Conservation (phyloP, 2,329 filamentous ascomycete genomes). For the Penicillium sp. region DNA sequence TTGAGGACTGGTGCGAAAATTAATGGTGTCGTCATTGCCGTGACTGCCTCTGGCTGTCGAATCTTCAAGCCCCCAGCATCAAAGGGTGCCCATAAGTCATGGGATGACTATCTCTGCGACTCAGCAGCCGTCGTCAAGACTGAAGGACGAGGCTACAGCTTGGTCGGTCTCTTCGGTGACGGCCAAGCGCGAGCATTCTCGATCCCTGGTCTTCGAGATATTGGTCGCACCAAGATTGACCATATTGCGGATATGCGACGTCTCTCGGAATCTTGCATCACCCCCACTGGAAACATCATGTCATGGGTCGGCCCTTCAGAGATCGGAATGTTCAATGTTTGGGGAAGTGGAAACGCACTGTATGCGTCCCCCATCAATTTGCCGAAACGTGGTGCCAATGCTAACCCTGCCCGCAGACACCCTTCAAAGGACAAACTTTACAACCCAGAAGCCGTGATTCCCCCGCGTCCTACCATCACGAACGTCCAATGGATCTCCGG, state of each 20-base stretch:
- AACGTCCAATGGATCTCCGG: constrained; percentile 96
- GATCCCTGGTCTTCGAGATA: constrained; percentile 83
- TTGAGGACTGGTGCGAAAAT: constrained; percentile 72
- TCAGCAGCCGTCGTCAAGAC: constrained; percentile 73
- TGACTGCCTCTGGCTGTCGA: constrained; percentile 70
- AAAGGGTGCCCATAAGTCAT: constrained; percentile 90
- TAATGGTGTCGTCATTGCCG: constrained; percentile 76
- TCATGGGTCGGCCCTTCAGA: constrained; percentile 89
- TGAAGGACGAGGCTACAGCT: constrained; percentile 70
- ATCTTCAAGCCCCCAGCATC: constrained; percentile 80
- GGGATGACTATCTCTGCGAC: constrained; percentile 80
- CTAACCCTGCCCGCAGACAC: constrained; percentile 37
- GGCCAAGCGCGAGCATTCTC: constrained; percentile 75
- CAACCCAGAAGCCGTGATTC: constrained; percentile 71
- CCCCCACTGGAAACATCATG: constrained; percentile 75
- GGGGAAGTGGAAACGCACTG: constrained; percentile 69
- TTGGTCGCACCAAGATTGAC: constrained; percentile 64
- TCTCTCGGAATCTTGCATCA: constrained; percentile 68
- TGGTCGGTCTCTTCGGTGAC: constrained; percentile 84
- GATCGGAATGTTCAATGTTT: constrained; percentile 76
- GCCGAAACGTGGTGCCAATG: constrained; percentile 14
- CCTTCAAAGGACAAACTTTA: constrained; percentile 67
- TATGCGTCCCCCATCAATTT: constrained; percentile 44
- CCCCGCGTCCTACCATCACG: constrained; percentile 85
- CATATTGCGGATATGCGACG: constrained; percentile 71